These are phyloP conservation scores for Lactifluus echinatus DNA, from an alignment of 768 basidiomycete genomes.

Conservation along the genomic window DNA sequence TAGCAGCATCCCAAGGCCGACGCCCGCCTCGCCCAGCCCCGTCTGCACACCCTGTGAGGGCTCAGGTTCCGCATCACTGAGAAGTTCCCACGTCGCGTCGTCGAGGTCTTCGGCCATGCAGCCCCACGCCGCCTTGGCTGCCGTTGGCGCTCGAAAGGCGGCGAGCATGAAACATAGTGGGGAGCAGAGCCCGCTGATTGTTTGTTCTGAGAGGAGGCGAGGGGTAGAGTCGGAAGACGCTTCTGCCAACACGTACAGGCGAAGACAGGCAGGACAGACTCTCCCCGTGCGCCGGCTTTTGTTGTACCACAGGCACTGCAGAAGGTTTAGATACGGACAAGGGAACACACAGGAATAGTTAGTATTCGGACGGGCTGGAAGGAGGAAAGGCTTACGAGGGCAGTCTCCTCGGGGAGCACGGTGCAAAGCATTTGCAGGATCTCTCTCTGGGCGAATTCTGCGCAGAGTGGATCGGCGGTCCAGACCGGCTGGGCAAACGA, in stretches of 20 bases:
- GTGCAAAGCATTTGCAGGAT: constrained; percentile 64
- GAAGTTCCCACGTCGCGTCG: constrained; percentile 51
- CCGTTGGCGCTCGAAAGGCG: constrained; percentile 51
- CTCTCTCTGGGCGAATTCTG: constrained; percentile 70
- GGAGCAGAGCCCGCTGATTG: constrained; percentile 72
- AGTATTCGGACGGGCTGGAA: neutral
- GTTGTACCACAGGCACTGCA: constrained; percentile 61
- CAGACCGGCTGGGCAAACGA: constrained; percentile 61
- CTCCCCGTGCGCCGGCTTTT: constrained; percentile 63
- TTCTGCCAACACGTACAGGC: constrained; percentile 66
- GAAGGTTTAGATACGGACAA: constrained; percentile 35
- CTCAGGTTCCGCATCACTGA: constrained; percentile 33
- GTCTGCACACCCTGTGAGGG: constrained; percentile 25
- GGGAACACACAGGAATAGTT: neutral
- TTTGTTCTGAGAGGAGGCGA: constrained; percentile 49
- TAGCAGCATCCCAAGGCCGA: constrained; percentile 52
- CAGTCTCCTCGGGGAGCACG: constrained; percentile 62
- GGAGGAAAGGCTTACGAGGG: constrained; percentile 43
- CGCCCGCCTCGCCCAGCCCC: constrained; percentile 25
- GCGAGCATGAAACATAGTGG: constrained; percentile 70
- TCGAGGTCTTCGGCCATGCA: constrained; percentile 59
- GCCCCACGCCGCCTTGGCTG: constrained; percentile 64
- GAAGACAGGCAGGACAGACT: constrained; percentile 70
- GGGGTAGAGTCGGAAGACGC: constrained; percentile 43
- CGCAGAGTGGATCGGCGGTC: constrained; percentile 56